Evolutionary conservation across 805 yeast species (phyloP).

Genomic region (Limtongia smithiae): DNA sequence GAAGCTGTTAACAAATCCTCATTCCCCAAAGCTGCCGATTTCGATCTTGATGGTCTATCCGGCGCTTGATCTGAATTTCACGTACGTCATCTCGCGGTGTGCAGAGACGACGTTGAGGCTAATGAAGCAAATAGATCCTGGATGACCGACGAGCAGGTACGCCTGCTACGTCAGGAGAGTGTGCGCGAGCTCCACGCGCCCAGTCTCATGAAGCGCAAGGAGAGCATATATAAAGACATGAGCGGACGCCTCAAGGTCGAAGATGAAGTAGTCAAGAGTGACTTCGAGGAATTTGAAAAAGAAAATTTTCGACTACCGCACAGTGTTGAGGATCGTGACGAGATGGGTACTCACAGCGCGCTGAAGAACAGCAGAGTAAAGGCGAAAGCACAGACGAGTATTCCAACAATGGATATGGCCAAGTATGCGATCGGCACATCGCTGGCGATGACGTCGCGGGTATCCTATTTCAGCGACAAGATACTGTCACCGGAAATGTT

Average conservation of each 20-base stretch:
- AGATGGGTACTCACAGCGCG: too few relatives aligned
- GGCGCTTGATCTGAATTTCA: conserved; percentile 33
- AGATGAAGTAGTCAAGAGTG: conserved; percentile 3
- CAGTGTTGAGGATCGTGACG: not conserved
- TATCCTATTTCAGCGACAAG: conserved; percentile 32
- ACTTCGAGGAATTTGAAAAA: not conserved
- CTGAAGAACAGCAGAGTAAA: too few relatives aligned
- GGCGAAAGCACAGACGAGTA: too few relatives aligned
- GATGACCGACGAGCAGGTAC: conserved; percentile 32
- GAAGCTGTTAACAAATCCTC: conserved; percentile 18
- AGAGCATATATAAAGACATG: conserved; percentile 25
- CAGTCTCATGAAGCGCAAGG: conserved; percentile 26
- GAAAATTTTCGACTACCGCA: conserved; percentile 12
- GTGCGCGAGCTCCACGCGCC: conserved; percentile 21
- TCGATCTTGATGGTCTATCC: conserved; percentile 34
- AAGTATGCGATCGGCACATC: conserved; percentile 20
- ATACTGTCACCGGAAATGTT: conserved; percentile 34
- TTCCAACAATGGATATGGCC: not conserved
- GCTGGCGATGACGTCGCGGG: conserved; percentile 35
- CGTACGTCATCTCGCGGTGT: conserved; percentile 28
- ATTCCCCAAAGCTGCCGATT: conserved; percentile 26
- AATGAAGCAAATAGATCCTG: conserved; percentile 18
- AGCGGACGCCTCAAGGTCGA: conserved; percentile 15
- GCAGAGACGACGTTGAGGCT: not conserved
- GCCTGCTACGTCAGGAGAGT: conserved; percentile 31